Evolutionary conservation across 257 asterid species (phyloP).

Genomic region (Nicotiana attenuata): DNA sequence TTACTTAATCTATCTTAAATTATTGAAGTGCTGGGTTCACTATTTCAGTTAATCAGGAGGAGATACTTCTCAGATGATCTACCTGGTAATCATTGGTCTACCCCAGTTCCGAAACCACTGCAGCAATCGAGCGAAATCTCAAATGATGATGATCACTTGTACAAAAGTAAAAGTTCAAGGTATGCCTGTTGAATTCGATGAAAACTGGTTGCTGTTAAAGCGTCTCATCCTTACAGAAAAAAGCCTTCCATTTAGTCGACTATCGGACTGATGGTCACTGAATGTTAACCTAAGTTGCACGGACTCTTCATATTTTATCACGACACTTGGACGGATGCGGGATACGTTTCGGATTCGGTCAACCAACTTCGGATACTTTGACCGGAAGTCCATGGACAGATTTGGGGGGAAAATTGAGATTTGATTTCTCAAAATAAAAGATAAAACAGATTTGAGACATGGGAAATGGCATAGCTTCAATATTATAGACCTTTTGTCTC

Average conservation of each 20-base stretch:
- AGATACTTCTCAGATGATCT: constrained; percentile 94
- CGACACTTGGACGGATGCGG: too few relatives aligned
- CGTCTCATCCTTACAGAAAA: not conserved
- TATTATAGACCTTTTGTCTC: too few relatives aligned
- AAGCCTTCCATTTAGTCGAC: not conserved
- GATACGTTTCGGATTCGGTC: too few relatives aligned
- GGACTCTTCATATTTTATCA: too few relatives aligned
- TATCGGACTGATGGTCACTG: not conserved
- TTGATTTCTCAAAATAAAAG: too few relatives aligned
- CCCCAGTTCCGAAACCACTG: constrained; percentile 37
- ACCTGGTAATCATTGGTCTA: constrained; percentile 74
- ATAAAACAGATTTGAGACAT: too few relatives aligned
- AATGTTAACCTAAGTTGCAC: too few relatives aligned
- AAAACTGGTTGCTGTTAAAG: not conserved
- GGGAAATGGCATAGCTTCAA: too few relatives aligned
- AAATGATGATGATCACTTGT: constrained; percentile 65
- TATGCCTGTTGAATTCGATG: not conserved
- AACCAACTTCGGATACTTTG: too few relatives aligned
- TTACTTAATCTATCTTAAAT: not conserved
- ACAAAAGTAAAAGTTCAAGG: constrained; percentile 45
- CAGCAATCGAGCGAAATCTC: constrained; percentile 59
- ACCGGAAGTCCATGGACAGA: too few relatives aligned
- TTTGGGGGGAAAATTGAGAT: too few relatives aligned
- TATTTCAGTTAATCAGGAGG: constrained; percentile 78
- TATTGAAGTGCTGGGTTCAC: constrained; percentile 16